These are phyloP conservation scores for Royoungia palumana DNA, from an alignment of 768 basidiomycete genomes.

Conservation along the genomic window DNA sequence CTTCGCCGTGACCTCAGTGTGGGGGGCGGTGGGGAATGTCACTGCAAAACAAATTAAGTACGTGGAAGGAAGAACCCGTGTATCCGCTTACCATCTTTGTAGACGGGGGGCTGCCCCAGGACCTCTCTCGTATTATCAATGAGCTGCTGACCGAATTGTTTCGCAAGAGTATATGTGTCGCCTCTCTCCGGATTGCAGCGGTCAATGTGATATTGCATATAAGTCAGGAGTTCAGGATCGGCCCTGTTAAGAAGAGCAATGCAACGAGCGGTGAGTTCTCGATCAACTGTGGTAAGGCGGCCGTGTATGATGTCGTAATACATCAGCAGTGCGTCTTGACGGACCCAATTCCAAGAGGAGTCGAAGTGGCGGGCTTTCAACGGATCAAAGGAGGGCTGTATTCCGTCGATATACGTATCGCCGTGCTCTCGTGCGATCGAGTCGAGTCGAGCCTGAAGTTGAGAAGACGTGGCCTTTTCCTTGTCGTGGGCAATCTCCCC, in stretches of 20 bases:
- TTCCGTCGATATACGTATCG: conserved; percentile 89
- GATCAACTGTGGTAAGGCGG: conserved; percentile 87
- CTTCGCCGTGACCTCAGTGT: conserved; percentile 88
- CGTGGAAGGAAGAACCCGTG: background rate
- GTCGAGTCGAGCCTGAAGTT: conserved; percentile 84
- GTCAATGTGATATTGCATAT: conserved; percentile 96
- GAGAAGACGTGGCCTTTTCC: conserved; percentile 69
- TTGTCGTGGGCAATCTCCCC: conserved; percentile 88
- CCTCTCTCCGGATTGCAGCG: conserved; percentile 76
- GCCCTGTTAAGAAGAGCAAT: conserved; percentile 97
- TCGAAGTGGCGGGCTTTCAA: conserved; percentile 98
- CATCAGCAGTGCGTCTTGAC: conserved; percentile 95
- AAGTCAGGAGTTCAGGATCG: conserved; percentile 84
- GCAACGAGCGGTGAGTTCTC: conserved; percentile 95
- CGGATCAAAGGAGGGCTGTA: conserved; percentile 91
- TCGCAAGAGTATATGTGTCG: conserved; percentile 91
- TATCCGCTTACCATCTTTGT: conserved; percentile 83
- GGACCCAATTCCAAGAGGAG: conserved; percentile 99
- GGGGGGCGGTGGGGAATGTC: conserved; percentile 97
- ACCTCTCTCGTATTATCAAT: conserved; percentile 91
- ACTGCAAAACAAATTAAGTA: conserved; percentile 43
- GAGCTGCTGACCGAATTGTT: conserved; percentile 94
- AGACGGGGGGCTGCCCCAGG: conserved; percentile 78
- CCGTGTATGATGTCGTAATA: conserved; percentile 99
- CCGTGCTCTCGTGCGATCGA: conserved; percentile 90